Evolutionary conservation across 805 yeast genomes (phyloP).

Genomic region (Candida coquimbonensis): DNA sequence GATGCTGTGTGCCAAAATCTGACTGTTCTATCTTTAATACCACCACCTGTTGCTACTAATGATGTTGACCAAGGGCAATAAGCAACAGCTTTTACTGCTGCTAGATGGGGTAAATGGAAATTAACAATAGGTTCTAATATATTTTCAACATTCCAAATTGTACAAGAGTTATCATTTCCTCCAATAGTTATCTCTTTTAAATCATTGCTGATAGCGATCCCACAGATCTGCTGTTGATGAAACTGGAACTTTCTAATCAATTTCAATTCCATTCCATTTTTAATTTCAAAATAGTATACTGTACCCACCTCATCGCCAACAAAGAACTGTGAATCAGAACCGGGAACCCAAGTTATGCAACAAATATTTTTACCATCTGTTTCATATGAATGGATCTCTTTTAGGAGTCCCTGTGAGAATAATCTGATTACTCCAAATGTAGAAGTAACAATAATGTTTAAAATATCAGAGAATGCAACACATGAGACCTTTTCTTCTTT

Average conservation of each 20-base stretch:
- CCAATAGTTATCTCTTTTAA: conserved; percentile 65
- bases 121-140: conserved; percentile 34
- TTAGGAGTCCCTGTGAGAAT: conserved; percentile 30
- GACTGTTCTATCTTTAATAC: conserved; percentile 71
- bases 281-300: conserved; percentile 34
- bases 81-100: conserved; percentile 87
- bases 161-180: conserved; percentile 75
- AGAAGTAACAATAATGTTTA: conserved; percentile 50
- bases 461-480: conserved; percentile 44
- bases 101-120: conserved; percentile 56
- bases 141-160: conserved; percentile 62
- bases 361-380: conserved; percentile 36
- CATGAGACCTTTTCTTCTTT: conserved; percentile 42
- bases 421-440: conserved; percentile 46
- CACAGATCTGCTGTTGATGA: conserved; percentile 57
- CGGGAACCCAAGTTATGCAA: conserved; percentile 55
- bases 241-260: conserved; percentile 31
- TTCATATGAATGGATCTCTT: conserved; percentile 15
- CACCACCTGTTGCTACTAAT: conserved; percentile 86
- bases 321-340: conserved; percentile 32
- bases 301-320: conserved; percentile 65
- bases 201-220: conserved; percentile 52
- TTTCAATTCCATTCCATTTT: conserved; percentile 13
- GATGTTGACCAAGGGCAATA: conserved; percentile 87
- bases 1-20: conserved; percentile 82